These are phyloP conservation scores for Cyberlindnera mycetangii DNA, from an alignment of 805 yeast genomes.

Conservation along the genomic window DNA sequence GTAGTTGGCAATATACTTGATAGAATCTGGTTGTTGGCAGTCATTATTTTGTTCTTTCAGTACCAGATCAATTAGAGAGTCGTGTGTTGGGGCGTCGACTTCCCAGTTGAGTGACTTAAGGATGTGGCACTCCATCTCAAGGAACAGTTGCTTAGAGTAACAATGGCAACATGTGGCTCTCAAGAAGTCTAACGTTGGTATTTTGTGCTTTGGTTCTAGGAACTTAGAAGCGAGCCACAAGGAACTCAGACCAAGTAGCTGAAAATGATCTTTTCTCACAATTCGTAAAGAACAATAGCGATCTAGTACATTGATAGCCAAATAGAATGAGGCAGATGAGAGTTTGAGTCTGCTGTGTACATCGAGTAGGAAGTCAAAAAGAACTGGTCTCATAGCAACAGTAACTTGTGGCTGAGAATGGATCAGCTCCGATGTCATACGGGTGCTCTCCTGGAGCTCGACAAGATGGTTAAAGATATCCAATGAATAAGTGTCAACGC, in stretches of 20 bases:
- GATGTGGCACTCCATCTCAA: conserved; percentile 68
- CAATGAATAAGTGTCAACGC: conserved; percentile 43
- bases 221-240: conserved; percentile 87
- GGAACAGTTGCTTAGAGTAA: conserved; percentile 52
- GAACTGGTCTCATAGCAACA: conserved; percentile 63
- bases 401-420: conserved; percentile 40
- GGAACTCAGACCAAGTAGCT: conserved; percentile 81
- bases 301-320: conserved; percentile 72
- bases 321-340: conserved; percentile 61
- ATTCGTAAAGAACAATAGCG: conserved; percentile 81
- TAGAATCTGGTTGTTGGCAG: conserved; percentile 31
- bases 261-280: conserved; percentile 79
- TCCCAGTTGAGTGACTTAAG: conserved; percentile 64
- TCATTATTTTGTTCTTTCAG: conserved; percentile 31
- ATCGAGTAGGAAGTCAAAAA: conserved; percentile 81
- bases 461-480: conserved; percentile 38
- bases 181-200: conserved; percentile 50
- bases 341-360: conserved; percentile 60
- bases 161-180: conserved; percentile 56
- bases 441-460: conserved; percentile 31
- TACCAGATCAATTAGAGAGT: conserved; percentile 57
- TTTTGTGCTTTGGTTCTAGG: conserved; percentile 63
- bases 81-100: conserved; percentile 58
- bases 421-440: conserved; percentile 29
- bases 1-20: conserved; percentile 56